phyloP scores from a whole-genome alignment of 2,329 filamentous ascomycete genomes.

The Amauroascus verrucosus region DNA sequence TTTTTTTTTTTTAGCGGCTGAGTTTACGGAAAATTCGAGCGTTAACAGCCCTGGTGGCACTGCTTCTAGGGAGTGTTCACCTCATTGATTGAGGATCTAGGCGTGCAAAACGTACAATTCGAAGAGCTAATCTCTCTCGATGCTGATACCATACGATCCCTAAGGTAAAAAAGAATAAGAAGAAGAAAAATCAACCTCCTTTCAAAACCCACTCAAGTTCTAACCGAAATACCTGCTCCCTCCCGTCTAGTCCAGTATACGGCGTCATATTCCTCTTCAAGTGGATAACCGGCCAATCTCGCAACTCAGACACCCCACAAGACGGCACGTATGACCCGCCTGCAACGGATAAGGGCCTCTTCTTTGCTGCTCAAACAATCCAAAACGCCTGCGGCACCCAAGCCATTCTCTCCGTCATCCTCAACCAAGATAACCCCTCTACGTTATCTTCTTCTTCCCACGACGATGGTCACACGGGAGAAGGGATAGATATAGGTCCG shows the following conservation, averaged over 20 bases:
- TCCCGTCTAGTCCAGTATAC: conserved; percentile 52
- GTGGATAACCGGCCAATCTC: conserved; percentile 50
- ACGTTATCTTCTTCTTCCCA: conserved; percentile 15
- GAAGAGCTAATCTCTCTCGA: conserved; percentile 92
- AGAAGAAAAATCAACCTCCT: neutral
- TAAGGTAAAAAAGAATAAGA: conserved; percentile 26
- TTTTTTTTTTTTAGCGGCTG: no score
- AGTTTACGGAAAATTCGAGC: neutral
- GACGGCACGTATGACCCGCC: conserved; percentile 73
- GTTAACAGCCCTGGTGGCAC: neutral
- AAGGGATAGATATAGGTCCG: conserved; percentile 58
- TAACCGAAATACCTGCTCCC: no score
- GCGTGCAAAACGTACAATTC: conserved; percentile 88
- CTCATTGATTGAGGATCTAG: conserved; percentile 83
- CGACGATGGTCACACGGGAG: conserved; percentile 9
- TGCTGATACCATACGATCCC: conserved; percentile 45
- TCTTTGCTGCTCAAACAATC: conserved; percentile 95
- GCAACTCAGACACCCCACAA: conserved; percentile 58
- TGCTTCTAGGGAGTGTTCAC: conserved; percentile 91
- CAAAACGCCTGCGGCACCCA: conserved; percentile 98
- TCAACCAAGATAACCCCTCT: conserved; percentile 57
- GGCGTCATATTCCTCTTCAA: conserved; percentile 99
- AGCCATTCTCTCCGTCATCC: conserved; percentile 77
- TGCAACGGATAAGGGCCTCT: conserved; percentile 58
- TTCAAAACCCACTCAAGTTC: no score